Evolutionary conservation across 192 early-diverging fungal genomes (phyloP).

Genomic region (Cetraspora pellucida): DNA sequence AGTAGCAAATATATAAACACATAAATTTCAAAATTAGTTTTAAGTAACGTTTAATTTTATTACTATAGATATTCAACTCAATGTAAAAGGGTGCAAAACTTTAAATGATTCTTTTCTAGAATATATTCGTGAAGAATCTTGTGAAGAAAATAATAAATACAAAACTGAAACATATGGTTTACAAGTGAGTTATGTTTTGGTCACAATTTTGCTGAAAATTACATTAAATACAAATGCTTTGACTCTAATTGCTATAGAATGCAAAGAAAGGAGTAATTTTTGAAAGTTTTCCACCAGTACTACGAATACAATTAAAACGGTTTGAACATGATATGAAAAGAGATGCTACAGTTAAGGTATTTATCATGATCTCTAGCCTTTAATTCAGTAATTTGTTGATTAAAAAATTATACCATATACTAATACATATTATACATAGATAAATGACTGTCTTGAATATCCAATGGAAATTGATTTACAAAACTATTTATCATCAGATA

Average conservation of each 20-base stretch:
- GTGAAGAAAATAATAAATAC: slow-evolving; percentile 98
- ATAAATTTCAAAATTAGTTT: too few relatives aligned
- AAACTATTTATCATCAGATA: slow-evolving; percentile 75
- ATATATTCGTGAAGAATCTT: slow-evolving; percentile 86
- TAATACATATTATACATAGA: slow-evolving; percentile 44
- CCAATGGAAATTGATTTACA: too few relatives aligned
- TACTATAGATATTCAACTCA: too few relatives aligned
- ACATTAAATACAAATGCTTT: too few relatives aligned
- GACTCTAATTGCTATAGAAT: slow-evolving; percentile 49
- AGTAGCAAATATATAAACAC: background rate
- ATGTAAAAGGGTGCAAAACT: slow-evolving; percentile 89
- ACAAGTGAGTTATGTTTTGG: slow-evolving; percentile 50
- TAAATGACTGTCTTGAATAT: slow-evolving; percentile 96
- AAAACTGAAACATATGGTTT: slow-evolving; percentile 88
- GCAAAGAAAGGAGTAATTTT: slow-evolving; percentile 95
- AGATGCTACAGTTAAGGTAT: slow-evolving; percentile 87
- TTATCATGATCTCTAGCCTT: background rate
- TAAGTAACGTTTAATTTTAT: background rate
- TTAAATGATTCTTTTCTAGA: slow-evolving; percentile 88
- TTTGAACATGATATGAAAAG: slow-evolving; percentile 96
- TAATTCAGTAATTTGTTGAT: slow-evolving; percentile 1
- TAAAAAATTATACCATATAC: too few relatives aligned
- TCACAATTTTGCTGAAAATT: slow-evolving; percentile 9
- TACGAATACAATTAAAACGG: slow-evolving; percentile 95
- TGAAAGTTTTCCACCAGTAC: slow-evolving; percentile 87